Evolutionary conservation across 2,329 filamentous ascomycete species (phyloP).

Genomic region (Aphanoascus verrucosus): DNA sequence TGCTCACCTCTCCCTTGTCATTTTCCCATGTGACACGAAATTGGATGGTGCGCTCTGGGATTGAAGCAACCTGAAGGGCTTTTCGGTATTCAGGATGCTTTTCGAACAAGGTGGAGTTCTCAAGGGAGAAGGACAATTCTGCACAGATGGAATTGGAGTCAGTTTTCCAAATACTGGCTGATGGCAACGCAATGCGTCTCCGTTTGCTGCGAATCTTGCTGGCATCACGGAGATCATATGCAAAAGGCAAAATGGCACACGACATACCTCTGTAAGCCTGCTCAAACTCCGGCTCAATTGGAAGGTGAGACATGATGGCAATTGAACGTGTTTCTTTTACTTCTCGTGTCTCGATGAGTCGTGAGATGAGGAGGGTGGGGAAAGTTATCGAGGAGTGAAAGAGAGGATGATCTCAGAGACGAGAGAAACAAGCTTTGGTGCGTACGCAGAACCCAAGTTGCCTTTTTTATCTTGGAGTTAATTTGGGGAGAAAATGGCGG

Average conservation of each 20-base stretch:
- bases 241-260: conserved; percentile 4
- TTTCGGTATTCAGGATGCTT: conserved; percentile 91
- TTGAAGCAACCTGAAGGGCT: conserved; percentile 73
- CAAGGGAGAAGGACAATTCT: conserved; percentile 93
- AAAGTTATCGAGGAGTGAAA: background rate
- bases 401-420: conserved; percentile 2
- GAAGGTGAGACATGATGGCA: conserved; percentile 63
- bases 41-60: conserved; percentile 92
- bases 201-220: background rate
- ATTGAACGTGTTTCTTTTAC: conserved; percentile 3
- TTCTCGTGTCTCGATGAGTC: background rate
- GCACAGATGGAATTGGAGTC: conserved; percentile 13
- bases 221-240: too few relatives aligned
- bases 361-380: background rate
- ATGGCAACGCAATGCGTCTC: background rate
- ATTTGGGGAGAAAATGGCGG: background rate
- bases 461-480: background rate
- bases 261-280: conserved; percentile 86
- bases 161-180: background rate
- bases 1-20: conserved; percentile 56
- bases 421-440: conserved; percentile 7
- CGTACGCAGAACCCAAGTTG: background rate
- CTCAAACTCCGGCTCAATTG: conserved; percentile 91
- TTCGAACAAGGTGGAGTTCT: conserved; percentile 84
- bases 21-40: conserved; percentile 97